Conservation (phyloP, 2,329 filamentous ascomycete species). For the Teratosphaeria pseudoeucalypti region DNA sequence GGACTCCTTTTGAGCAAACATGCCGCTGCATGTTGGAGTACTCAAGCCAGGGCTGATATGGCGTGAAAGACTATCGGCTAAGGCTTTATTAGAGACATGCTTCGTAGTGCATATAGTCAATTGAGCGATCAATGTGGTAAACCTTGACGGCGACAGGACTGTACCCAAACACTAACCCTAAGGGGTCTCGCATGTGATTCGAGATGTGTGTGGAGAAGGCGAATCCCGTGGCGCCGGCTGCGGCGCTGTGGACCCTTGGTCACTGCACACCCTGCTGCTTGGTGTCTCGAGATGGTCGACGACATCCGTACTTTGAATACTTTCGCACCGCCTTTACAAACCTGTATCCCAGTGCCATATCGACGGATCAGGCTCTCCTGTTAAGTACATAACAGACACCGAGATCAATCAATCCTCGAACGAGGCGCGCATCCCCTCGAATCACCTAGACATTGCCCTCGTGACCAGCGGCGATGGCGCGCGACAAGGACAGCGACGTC, state of each 20-base stretch:
- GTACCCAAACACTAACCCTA: neutral
- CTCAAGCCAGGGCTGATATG: neutral
- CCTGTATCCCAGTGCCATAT: neutral
- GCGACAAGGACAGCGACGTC: slow-evolving; percentile 45
- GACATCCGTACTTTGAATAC: neutral
- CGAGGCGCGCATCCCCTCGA: neutral
- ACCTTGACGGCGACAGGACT: neutral
- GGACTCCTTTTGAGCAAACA: too few relatives aligned
- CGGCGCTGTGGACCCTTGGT: neutral
- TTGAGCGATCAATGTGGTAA: neutral
- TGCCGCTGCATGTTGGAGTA: neutral
- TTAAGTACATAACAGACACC: neutral
- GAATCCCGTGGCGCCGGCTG: neutral
- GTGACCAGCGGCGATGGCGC: slow-evolving; percentile 30
- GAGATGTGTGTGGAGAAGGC: neutral
- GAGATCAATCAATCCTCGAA: neutral
- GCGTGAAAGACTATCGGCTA: neutral
- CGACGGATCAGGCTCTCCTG: neutral
- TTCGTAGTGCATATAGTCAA: neutral
- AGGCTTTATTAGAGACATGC: neutral
- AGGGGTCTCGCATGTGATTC: neutral
- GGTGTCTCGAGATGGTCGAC: neutral
- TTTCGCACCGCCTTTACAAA: too few relatives aligned
- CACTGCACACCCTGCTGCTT: neutral
- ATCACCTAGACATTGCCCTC: neutral